Evolutionary conservation across 139 green algal species (phyloP), one percentile per base, ranked within the genome.

Genomic region (Closterium sp.): DNA sequence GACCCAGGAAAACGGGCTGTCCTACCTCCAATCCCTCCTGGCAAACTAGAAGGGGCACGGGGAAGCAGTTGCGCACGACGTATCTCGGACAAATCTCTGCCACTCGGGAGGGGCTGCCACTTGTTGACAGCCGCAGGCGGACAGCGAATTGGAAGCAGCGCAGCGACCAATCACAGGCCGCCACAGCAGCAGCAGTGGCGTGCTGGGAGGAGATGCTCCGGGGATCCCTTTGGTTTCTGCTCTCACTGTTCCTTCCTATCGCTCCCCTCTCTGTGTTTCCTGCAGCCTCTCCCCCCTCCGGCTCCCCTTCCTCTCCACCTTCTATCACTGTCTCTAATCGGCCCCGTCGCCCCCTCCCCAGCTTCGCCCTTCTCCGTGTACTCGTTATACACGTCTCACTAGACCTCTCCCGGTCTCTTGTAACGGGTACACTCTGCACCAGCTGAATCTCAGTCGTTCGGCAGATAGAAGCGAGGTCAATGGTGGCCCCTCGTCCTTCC

Each of bases 21-120:
- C 86, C 31, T 12, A 91, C 89, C 89, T 88, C 28, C 2, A 88
- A 89, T 23, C 89, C 89, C 12, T 91, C 89, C 30, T 91, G 89
- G 66, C 89, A 91, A 6, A 91, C 36, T 16, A 88, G n/a, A 6
- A 91, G 84, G 2, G 89, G n/a, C 34, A 89, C 81, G 19, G 89
- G 38, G 35, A 33, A 88, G n/a, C 30, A 25, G 66, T 91, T 91
- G 34, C n/a, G 21, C 36, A 91, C 38, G 43, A 91, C 34, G 69
- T 86, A 88, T 30, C 89, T 69, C 33, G 35, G 89, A 6, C 43
- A 34, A 3, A 91, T 28, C 19, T 64, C 28, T 32, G 88, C 64
- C 19, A 87, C 32, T 6, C 87, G 87, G 19, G 87, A 85, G 30
- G 87, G 87, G 31, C 69, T 90, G n/a, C 69, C 87, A 23, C 10